These are phyloP conservation scores for Patellifolia procumbens DNA, from an alignment of 179 eudicot genomes.

Conservation along the genomic window DNA sequence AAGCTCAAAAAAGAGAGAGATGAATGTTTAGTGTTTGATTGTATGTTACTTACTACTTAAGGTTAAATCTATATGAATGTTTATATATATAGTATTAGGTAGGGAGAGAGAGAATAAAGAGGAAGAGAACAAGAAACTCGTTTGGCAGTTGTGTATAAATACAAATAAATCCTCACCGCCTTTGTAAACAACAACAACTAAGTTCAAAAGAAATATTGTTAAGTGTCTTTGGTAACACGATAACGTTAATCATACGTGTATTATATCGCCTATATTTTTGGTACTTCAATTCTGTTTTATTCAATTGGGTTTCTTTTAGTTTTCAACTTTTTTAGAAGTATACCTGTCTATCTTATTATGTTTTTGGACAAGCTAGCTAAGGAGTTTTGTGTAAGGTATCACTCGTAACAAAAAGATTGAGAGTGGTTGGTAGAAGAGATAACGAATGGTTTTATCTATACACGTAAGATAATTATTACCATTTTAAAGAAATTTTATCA, in stretches of 20 bases:
- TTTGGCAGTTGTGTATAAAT: constrained; percentile 26
- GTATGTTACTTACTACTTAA: constrained; percentile 3
- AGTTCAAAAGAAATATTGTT: constrained; percentile 14
- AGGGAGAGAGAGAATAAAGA: constrained; percentile 17
- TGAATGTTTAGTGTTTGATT: not conserved
- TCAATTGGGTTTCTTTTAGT: not conserved
- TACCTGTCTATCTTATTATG: not conserved
- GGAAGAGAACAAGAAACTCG: constrained; percentile 36
- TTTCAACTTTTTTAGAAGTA: not conserved
- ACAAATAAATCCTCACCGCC: constrained; percentile 11
- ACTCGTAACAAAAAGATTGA: not conserved
- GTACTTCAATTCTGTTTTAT: not conserved
- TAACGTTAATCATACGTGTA: constrained; percentile 39
- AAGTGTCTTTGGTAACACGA: constrained; percentile 40
- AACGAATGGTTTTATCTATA: not conserved
- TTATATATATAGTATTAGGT: constrained; percentile 24
- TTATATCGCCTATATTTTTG: constrained; percentile 13
- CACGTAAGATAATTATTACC: not conserved
- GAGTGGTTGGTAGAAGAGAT: not conserved
- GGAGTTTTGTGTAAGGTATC: not conserved
- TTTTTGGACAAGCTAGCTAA: constrained; percentile 26
- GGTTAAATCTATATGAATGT: constrained; percentile 5
- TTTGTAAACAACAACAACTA: not conserved
- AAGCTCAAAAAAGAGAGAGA: not conserved
- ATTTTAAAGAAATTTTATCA: not conserved